phyloP scores from a whole-genome alignment of 225 moss, liverwort and hornwort genomes.

The Takakia lepidozioides region DNA sequence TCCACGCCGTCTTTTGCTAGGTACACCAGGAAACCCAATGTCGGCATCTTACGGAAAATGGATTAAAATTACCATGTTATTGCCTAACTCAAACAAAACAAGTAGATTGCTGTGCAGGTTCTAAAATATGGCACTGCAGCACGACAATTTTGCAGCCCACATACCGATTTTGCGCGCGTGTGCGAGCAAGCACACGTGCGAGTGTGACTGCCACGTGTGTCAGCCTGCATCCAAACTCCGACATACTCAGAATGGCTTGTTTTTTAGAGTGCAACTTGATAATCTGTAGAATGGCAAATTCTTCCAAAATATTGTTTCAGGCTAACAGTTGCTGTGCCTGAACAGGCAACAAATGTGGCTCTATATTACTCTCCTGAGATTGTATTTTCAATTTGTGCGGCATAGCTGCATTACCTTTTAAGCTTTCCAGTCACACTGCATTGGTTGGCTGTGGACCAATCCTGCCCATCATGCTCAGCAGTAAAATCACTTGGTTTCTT shows the following conservation, averaged over 20 bases:
- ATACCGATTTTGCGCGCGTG: slow-evolving; percentile 24
- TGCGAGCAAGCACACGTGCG: slow-evolving; percentile 12
- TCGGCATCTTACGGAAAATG: too few species aligned
- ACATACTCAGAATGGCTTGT: neutral
- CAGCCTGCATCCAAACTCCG: slow-evolving; percentile 11
- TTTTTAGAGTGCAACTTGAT: too few species aligned
- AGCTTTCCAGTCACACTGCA: slow-evolving; percentile 11
- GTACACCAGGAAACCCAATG: too few species aligned
- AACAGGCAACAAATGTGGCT: too few species aligned
- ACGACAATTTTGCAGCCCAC: too few species aligned
- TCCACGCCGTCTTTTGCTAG: too few species aligned
- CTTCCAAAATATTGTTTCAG: too few species aligned
- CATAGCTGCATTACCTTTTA: slow-evolving; percentile 11
- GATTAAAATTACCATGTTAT: neutral
- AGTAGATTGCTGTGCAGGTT: neutral
- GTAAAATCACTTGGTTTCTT: slow-evolving; percentile 6
- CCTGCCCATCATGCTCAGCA: slow-evolving; percentile 2
- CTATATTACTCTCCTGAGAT: too few species aligned
- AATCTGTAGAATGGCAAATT: too few species aligned
- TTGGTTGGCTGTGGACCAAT: slow-evolving; percentile 12
- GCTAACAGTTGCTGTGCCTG: too few species aligned
- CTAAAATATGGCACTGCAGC: too few species aligned
- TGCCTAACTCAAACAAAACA: neutral
- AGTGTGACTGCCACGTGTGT: slow-evolving; percentile 21
- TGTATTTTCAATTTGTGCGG: too few species aligned